Evolutionary conservation across 495 filamentous ascomycete genomes (phyloP), one percentile per base, ranked within the genome.

Genomic region (Aspergillus kassunensis): DNA sequence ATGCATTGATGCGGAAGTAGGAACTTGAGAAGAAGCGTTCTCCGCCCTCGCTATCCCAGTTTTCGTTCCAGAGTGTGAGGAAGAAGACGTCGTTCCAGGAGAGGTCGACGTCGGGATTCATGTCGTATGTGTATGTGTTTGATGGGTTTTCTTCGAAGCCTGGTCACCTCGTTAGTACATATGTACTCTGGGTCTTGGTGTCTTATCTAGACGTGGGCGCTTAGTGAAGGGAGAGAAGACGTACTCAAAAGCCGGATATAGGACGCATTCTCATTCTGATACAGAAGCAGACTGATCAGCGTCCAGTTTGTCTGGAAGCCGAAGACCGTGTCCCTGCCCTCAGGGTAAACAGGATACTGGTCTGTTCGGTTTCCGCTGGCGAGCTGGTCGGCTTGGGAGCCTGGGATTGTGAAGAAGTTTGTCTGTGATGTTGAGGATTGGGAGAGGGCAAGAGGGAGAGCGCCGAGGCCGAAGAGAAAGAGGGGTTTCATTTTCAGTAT

Each of bases 21-120:
- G 44, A 48, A 18, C 35, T 43, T 11, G 27, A 54, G 44, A 54
- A 49, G 44, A 36, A 49, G 18, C n/a, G 37, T 2, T 30, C 6
- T 15, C 52, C 52, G 35, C 52, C 45, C 3, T 54, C 44, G 10
- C 1, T 27, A 19, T 12, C 36, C 19, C 39, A 35, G 36, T 54
- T 49, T 21, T 54, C 52, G 37, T 54, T 54, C 52, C 52, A 54
- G 24, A 54, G 36, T 27, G 52, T 43, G 18, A 48, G n/a, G 52
- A 54, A 54, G 52, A 54, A 54, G 29, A 54, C 52, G 52, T 54
- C 31, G 37, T 54, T 54, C 52, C 52, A 54, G 30, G 44, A 19
- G 16, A 54, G 44, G 44, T 54, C 19, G 36, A 54, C 44, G 27
- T 25, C 27, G 6, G 52, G 52, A 20, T 6, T 35, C 52, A 54